phyloP scores from a whole-genome alignment of 495 filamentous ascomycete species.

The Durotheca rogersii region DNA sequence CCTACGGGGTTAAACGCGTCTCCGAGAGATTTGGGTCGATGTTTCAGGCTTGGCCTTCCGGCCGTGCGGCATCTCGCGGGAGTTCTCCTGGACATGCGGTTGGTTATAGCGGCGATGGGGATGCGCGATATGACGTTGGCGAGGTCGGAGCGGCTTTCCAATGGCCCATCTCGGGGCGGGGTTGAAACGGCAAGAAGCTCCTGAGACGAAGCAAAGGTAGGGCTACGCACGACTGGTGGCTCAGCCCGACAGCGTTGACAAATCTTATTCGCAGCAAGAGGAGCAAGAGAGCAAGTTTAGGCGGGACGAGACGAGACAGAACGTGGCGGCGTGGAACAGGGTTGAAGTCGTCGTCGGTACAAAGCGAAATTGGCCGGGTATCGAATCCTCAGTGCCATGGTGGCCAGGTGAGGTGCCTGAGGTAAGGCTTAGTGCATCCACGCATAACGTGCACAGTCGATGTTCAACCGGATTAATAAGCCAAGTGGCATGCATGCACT shows the following conservation, averaged over 20 bases:
- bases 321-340: conserved; percentile 14
- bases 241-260: conserved; percentile 5
- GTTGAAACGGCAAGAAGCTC: conserved; percentile 26
- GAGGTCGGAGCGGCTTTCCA: conserved; percentile 24
- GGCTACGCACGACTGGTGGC: neutral
- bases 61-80: conserved; percentile 13
- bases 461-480: no score
- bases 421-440: conserved; percentile 5
- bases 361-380: conserved; percentile 14
- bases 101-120: conserved; percentile 19
- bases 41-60: conserved; percentile 21
- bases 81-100: conserved; percentile 5
- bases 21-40: conserved; percentile 5
- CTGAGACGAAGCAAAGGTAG: conserved; percentile 28
- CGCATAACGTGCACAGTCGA: no score
- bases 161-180: conserved; percentile 24
- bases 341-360: conserved; percentile 5
- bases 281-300: conserved; percentile 22
- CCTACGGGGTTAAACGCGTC: conserved; percentile 8
- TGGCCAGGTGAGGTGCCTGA: no score
- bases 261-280: conserved; percentile 5
- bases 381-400: neutral
- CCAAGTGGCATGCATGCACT: no score
- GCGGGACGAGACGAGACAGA: conserved; percentile 19
- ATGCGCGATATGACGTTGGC: conserved; percentile 27